Percentiles rank a stretch among this genome's conserved stretches.
These are phyloP conservation scores for Capniomyces stellatus DNA, from an alignment of 371 early-diverging fungal genomes.

Conservation along the genomic window DNA sequence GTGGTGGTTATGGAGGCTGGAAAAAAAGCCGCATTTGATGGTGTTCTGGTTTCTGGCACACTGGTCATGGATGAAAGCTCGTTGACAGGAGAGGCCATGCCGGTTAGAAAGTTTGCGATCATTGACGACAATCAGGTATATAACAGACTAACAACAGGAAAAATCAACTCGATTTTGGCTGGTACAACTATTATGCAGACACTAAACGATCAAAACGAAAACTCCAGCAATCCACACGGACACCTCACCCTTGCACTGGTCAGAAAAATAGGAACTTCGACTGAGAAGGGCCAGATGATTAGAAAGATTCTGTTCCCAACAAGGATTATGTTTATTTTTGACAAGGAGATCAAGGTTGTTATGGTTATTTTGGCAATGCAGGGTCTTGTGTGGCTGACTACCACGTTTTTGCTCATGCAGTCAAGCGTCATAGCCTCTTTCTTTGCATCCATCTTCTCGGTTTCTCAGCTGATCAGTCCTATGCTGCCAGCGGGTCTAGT, in stretches of 20 bases:
- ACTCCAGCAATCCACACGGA: neutral
- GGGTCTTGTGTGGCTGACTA: constrained; percentile 31
- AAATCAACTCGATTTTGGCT: constrained; percentile 38
- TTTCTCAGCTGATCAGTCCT: constrained; percentile 43
- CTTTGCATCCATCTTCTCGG: constrained; percentile 39
- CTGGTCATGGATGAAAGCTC: constrained; percentile 62
- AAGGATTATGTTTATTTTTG: constrained; percentile 42
- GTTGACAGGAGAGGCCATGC: constrained; percentile 73
- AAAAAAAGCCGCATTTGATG: constrained; percentile 43
- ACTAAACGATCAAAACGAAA: neutral
- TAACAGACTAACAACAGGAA: constrained; percentile 22
- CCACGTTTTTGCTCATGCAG: constrained; percentile 42
- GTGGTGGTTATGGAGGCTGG: constrained; percentile 39
- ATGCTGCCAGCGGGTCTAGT: constrained; percentile 52
- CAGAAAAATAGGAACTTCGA: constrained; percentile 44
- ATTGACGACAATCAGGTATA: constrained; percentile 26
- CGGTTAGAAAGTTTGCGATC: constrained; percentile 58
- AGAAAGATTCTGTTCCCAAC: constrained; percentile 54
- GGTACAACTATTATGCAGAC: constrained; percentile 38
- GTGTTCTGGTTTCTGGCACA: constrained; percentile 44
- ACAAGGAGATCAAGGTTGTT: constrained; percentile 50
- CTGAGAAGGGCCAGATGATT: constrained; percentile 56
- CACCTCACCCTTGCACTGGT: neutral
- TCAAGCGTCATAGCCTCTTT: constrained; percentile 37
- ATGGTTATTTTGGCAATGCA: constrained; percentile 28